Conservation (phyloP, 2,329 filamentous ascomycete genomes). For the Talaromyces rugulosus region DNA sequence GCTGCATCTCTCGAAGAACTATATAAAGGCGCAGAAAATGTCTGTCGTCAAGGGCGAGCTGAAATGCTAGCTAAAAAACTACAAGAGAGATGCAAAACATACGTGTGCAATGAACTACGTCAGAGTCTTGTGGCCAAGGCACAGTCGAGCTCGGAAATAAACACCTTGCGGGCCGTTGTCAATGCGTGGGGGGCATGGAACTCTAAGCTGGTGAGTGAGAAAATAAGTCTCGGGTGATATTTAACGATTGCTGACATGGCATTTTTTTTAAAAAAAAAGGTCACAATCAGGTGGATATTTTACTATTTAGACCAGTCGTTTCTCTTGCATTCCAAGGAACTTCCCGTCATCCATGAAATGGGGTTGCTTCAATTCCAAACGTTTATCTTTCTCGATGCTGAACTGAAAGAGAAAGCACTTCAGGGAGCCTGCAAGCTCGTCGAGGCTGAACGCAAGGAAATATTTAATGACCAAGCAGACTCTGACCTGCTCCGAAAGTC, state of each 20-base stretch:
- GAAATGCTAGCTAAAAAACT: constrained; percentile 64
- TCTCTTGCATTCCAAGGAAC: constrained; percentile 67
- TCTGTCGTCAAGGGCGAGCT: constrained; percentile 75
- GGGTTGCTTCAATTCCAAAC: constrained; percentile 70
- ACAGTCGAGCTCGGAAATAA: constrained; percentile 55
- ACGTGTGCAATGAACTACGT: constrained; percentile 57
- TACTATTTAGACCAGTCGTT: constrained; percentile 92
- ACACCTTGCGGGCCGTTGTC: constrained; percentile 58
- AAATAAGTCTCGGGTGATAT: neutral
- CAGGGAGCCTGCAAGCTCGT: constrained; percentile 74
- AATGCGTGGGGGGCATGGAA: constrained; percentile 74
- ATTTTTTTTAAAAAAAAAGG: constrained; percentile 39
- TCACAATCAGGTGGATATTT: constrained; percentile 79
- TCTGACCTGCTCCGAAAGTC: constrained; percentile 65
- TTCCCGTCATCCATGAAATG: constrained; percentile 74
- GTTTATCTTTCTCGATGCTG: constrained; percentile 51
- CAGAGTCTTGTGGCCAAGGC: constrained; percentile 55
- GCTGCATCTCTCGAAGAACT: constrained; percentile 78
- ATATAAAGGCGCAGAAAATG: constrained; percentile 85
- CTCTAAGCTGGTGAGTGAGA: constrained; percentile 60
- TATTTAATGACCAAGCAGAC: constrained; percentile 52
- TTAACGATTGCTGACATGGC: neutral
- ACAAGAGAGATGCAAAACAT: constrained; percentile 60
- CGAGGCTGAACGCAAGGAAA: constrained; percentile 61
- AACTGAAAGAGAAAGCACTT: constrained; percentile 53